Base-by-base conservation (phyloP, 139 green algal species). In the Auxenochlorella pyrenoidosa region DNA sequence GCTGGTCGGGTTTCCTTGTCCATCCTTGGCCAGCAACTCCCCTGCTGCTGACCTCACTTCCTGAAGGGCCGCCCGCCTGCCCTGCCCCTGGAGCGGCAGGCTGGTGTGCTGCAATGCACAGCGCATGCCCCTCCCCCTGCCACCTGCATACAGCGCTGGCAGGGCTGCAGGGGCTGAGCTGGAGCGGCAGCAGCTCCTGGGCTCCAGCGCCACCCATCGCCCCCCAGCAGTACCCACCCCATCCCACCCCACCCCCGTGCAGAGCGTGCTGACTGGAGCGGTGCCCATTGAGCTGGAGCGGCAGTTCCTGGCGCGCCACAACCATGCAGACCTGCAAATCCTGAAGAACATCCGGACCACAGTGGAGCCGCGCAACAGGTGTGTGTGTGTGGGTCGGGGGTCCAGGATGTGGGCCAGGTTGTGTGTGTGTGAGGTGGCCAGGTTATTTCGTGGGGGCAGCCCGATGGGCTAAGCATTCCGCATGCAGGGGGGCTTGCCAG, bases 281-380 rank as follows among this genome's bases (percentile, higher is more conserved):
- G 93, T 93, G 26, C 94, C 98, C 63, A 97, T 99, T 79, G 90
- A 93, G 43, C 93, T 99, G 58, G 93, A 97, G 88, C 94, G 99
- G 59, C 95, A 99, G 91, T 99, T 99, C 91, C 90, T 99, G 85
- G 98, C 97, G 89, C 93, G 85, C 75, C 90, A 95, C 90, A 97
- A 96, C 90, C 90, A 96, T 51, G 90, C 95, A 18, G 96, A 98
- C 91, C 90, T 97, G 68, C 89, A 92, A 83, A 92, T 99, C 38
- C 90, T 99, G 76, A 97, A 97, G 88, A 96, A 96, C 92, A 97
- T 99, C 84, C 98, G 98, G 90, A 83, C 40, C 40, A 77, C 60
- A 0, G 89, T 99, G 18, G 98, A 99, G 87, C 72, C 89, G 10
- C 71, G 89, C 40, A 92, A 92, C 82, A 82, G 83, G 83, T 87